Base-by-base conservation (phyloP, 345 rosid genomes). In the Anacardium occidentale region DNA sequence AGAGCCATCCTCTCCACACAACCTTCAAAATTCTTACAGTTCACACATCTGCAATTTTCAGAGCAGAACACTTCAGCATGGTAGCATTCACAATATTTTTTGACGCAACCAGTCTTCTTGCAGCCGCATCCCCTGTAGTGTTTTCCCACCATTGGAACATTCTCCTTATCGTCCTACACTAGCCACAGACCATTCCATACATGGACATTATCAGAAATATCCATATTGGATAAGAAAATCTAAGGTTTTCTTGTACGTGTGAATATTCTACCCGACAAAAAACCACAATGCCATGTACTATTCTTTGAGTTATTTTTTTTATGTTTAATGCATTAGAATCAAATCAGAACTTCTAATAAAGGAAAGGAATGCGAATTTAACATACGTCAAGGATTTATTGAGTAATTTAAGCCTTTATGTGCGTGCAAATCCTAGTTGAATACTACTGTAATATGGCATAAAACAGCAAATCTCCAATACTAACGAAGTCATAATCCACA, bases 1-100 rank as follows among this genome's bases (percentile, higher is more conserved):
- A 32, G 55, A 70, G 57, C 20, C 64, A 65, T 62, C 55, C 20
- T 73, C 47, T 73, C 79, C 59, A 14, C 70, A 68, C 51, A 37
- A 37, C 52, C 77, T 66, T 71, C 79, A 56, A 70, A 73, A 68
- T 82, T 86, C 77, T 75, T 77, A 76, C 87, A 86, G 72, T 79
- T 73, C 64, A 73, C 42, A 53, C 93, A 88, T 76, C 82, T 82
- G 78, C 92, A 86, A 58, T 77, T 84, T 32, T 77, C 83, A 24
- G 85, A 81, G 83, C 89, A 88, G 56, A 71, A 44, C 44, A 77
- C 74, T 10, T 80, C 83, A 72, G 86, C 90, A 70, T 80, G 86
- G 75, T 84, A 86, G 75, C 92, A 85, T 76, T 88, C 90, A 54
- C 92, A 86, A 52, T 88, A 88, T 70, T 72, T 85, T 81, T 84